Base-by-base conservation (phyloP, 2,329 filamentous ascomycete genomes). In the Talaromyces sp. region DNA sequence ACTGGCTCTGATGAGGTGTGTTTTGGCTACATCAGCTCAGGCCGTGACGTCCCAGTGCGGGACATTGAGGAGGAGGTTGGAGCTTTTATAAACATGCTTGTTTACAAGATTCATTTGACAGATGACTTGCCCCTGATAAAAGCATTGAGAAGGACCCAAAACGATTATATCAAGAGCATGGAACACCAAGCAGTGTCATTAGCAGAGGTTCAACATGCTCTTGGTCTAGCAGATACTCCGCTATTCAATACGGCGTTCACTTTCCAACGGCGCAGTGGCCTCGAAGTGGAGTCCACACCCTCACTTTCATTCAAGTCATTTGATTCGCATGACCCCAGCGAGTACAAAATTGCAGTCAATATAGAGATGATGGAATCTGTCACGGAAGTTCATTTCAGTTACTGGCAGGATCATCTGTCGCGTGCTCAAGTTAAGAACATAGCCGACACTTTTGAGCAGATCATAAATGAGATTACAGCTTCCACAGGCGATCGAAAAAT, bases 321-420 rank as follows among this genome's bases (percentile, higher is more conserved):
- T 12, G 63, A 66, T 14, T 52, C 63, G 7, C 23, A 56, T 8
- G 62, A 60, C 21, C 62, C 63, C 3, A 67, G 61, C 18, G 48
- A 64, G 18, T 72, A 69, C 35, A 67, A 71, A n/a, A 67, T 76
- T 18, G 60, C 66, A 6, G 66, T 76, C 9, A 68, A 71, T 28
- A 70, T 71, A 2, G 67, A 68, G n/a, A 66, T 71, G 6, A 70
- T 69, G 16, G 62, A 66, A 9, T 61, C 66, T 7, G 66, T 66
- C 5, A 82, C 83, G 2, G 75, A 87, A 23, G 70, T 76, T 1
- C 81, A 85, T 60, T 77, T 88, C 23, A 80, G 80, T 37, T 74
- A 77, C 3, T 79, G 84, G n/a, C 79, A 81, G 0, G 77, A 79
- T 46, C 74, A 81, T 23, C 77, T 89, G 25, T 81, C 82, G 54